phyloP scores from a whole-genome alignment of 2,329 filamentous ascomycete species.

The Fusarium pilosicola region DNA sequence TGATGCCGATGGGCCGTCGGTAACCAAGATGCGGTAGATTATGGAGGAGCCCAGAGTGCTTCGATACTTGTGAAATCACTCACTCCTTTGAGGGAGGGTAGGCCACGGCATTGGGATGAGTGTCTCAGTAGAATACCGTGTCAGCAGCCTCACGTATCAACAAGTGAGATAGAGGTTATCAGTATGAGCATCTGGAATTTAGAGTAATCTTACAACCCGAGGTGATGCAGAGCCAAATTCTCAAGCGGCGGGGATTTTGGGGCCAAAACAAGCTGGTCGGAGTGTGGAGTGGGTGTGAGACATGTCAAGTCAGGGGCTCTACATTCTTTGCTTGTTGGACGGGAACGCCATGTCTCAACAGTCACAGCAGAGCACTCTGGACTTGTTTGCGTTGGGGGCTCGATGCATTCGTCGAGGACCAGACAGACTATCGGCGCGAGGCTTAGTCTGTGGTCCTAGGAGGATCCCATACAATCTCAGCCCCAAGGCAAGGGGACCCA shows the following conservation, averaged over 20 bases:
- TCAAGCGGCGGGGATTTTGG: conserved; percentile 23
- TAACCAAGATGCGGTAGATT: background rate
- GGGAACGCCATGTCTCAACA: conserved; percentile 41
- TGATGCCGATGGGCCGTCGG: background rate
- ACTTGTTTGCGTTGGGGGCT: background rate
- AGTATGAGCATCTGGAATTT: conserved; percentile 33
- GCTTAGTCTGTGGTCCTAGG: conserved; percentile 13
- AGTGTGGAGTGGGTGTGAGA: conserved; percentile 32
- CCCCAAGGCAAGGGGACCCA: background rate
- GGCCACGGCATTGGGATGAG: conserved; percentile 2
- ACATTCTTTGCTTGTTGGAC: conserved; percentile 36
- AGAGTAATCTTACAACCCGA: conserved; percentile 31
- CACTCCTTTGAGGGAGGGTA: conserved; percentile 25
- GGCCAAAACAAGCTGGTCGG: background rate
- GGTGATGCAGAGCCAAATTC: background rate
- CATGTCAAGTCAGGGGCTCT: conserved; percentile 33
- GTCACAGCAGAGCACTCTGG: conserved; percentile 3
- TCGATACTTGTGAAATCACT: background rate
- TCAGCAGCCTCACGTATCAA: background rate
- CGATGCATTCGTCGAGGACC: conserved; percentile 35
- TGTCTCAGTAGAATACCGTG: conserved; percentile 24
- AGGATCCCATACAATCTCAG: conserved; percentile 18
- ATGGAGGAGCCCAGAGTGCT: background rate
- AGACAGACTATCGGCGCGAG: conserved; percentile 6
- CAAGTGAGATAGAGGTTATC: background rate